Base-by-base conservation (phyloP, 2,329 filamentous ascomycete genomes). In the Xylariaceae sp. region DNA sequence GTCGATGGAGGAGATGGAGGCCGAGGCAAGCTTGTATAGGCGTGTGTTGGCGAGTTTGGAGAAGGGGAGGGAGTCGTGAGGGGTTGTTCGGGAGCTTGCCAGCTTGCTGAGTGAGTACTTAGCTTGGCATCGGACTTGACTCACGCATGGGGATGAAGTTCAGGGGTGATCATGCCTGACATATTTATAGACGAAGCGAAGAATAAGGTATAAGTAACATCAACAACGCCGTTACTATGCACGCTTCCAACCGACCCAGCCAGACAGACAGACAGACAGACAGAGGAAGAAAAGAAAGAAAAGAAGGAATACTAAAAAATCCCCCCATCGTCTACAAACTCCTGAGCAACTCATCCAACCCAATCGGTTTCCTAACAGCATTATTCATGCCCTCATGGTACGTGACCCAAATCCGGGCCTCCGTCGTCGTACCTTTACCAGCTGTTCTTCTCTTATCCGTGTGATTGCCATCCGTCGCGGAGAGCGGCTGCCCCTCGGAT, bases 351-450 rank as follows among this genome's bases (percentile, higher is more conserved):
- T 92, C 88, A 62, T 81, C 80, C 72, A 92, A 73, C 17, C 85
- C 86, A 64, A 92, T 82, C 0, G 88, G 86, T 71, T 91, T 92
- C 69, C 87, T 80, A 44, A 92, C 89, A 15, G 89, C 89, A 77
- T 92, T 91, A 23, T 86, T 89, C 69, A 87, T 89, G 0, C 89
- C 89, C 73, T 92, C 89, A 68, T 91, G 84, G 71, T 85, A 92
- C 53, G 81, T 89, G 39, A 90, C 83, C 88, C 88, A 92, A 6
- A 88, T 83, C 66, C 85, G 84, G 9, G 77, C 78, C 51, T 82
- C 81, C 52, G 76, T 74, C 61, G 73, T 74, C 61, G 73, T 73
- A 23, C 69, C 67, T 4, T 70, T 56, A 49, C 66, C 65, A 58
- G 71, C 59, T 18, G 17, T 18, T 58, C 68, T 67, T 42, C 62